Evolutionary conservation across 2,329 filamentous ascomycete species (phyloP).

Genomic region (Aspergillus tubingensis): DNA sequence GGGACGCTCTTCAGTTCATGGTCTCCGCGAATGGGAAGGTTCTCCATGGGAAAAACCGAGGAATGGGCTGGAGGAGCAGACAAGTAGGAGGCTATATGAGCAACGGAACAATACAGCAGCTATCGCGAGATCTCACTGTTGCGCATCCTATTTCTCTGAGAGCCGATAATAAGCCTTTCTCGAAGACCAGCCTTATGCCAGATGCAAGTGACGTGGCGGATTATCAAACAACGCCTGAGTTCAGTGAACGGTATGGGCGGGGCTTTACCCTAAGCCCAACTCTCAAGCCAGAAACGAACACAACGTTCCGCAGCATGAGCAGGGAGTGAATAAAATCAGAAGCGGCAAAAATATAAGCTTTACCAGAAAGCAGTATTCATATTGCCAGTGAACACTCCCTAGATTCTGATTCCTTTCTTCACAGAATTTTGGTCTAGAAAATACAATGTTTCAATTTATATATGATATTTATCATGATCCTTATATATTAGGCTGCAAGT

Average conservation of each 20-base stretch:
- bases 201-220: neutral
- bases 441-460: too few species aligned
- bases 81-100: conserved; percentile 5
- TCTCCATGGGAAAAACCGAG: conserved; percentile 3
- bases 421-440: too few species aligned
- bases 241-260: neutral
- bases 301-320: neutral
- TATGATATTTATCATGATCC: too few species aligned
- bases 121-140: conserved; percentile 1
- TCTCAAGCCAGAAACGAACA: neutral
- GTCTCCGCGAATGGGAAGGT: conserved; percentile 33
- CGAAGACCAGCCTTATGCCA: neutral
- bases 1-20: conserved; percentile 42
- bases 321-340: neutral
- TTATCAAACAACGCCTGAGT: neutral
- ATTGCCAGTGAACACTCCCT: too few species aligned
- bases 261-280: neutral
- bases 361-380: too few species aligned
- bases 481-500: too few species aligned
- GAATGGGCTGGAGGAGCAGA: neutral
- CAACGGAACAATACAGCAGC: conserved; percentile 1
- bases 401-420: too few species aligned
- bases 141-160: neutral
- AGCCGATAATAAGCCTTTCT: neutral
- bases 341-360: too few species aligned